phyloP scores from a whole-genome alignment of 768 basidiomycete species.

The Tricholoma saponaceum region DNA sequence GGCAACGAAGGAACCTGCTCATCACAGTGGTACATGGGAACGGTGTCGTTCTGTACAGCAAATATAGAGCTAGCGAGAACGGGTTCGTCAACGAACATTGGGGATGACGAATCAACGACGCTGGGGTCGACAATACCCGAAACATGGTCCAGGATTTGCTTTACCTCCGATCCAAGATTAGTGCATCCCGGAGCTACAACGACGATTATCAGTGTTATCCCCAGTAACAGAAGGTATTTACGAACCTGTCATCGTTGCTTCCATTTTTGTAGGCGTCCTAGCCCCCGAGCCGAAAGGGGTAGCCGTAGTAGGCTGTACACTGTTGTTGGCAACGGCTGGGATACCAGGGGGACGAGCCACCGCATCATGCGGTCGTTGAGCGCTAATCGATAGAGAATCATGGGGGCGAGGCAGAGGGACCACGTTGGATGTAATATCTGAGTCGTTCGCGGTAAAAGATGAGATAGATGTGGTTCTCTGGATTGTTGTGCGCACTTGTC shows the following conservation, averaged over 20 bases:
- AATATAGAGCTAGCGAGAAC: neutral
- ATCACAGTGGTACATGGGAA: neutral
- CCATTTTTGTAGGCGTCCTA: neutral
- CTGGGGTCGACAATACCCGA: neutral
- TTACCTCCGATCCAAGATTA: neutral
- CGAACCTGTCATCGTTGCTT: neutral
- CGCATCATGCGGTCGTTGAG: neutral
- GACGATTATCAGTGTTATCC: neutral
- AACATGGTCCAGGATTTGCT: neutral
- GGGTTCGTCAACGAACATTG: neutral
- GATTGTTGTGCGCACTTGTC: neutral
- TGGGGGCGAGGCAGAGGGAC: too few species aligned
- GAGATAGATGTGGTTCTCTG: neutral
- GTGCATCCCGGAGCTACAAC: neutral
- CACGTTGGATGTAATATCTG: neutral
- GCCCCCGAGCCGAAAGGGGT: neutral
- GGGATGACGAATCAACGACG: neutral
- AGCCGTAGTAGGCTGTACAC: neutral
- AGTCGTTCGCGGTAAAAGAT: neutral
- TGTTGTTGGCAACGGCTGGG: neutral
- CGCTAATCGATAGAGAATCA: neutral
- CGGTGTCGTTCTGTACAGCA: neutral
- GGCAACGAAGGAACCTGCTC: too few species aligned
- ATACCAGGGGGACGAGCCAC: too few species aligned
- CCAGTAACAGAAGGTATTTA: neutral